Percentiles rank a stretch among this genome's conserved stretches.
Evolutionary conservation across 2,329 filamentous ascomycete species (phyloP).

Genomic region (Proliferodiscus dingleyae): DNA sequence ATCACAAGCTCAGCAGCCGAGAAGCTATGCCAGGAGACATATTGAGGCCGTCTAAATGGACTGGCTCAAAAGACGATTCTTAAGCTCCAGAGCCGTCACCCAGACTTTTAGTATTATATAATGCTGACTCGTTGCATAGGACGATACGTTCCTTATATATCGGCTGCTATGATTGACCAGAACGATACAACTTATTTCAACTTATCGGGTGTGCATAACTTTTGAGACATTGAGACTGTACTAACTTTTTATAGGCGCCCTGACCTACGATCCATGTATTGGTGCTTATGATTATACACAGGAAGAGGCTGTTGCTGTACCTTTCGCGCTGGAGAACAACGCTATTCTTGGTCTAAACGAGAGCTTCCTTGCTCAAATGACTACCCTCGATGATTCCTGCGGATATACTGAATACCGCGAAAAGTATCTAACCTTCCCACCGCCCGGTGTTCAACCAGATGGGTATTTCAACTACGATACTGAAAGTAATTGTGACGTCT

Average conservation of each 20-base stretch:
- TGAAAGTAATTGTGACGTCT: constrained; percentile 22
- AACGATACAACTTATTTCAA: constrained; percentile 55
- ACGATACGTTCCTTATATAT: constrained; percentile 39
- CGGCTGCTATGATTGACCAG: constrained; percentile 43
- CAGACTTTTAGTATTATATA: too few species aligned
- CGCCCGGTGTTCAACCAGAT: constrained; percentile 46
- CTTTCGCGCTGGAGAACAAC: constrained; percentile 46
- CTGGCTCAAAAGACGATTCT: too few species aligned
- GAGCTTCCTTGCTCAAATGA: constrained; percentile 43
- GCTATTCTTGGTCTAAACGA: constrained; percentile 49
- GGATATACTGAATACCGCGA: constrained; percentile 26
- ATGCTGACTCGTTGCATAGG: too few species aligned
- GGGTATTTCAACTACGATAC: constrained; percentile 16
- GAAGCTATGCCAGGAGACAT: too few species aligned
- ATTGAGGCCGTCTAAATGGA: too few species aligned
- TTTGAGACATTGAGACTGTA: too few species aligned
- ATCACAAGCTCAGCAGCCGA: too few species aligned
- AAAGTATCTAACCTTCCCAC: constrained; percentile 51
- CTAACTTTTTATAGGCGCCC: too few species aligned
- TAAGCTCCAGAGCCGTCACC: too few species aligned
- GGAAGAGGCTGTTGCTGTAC: constrained; percentile 39
- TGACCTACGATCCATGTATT: too few species aligned
- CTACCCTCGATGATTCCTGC: constrained; percentile 41
- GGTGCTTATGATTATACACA: too few species aligned
- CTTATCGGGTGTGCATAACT: constrained; percentile 52